Percentiles rank a stretch among this genome's conserved stretches.
Evolutionary conservation across 352 stramenopile species (phyloP).

Genomic region (Phytophthora fragariaefolia): DNA sequence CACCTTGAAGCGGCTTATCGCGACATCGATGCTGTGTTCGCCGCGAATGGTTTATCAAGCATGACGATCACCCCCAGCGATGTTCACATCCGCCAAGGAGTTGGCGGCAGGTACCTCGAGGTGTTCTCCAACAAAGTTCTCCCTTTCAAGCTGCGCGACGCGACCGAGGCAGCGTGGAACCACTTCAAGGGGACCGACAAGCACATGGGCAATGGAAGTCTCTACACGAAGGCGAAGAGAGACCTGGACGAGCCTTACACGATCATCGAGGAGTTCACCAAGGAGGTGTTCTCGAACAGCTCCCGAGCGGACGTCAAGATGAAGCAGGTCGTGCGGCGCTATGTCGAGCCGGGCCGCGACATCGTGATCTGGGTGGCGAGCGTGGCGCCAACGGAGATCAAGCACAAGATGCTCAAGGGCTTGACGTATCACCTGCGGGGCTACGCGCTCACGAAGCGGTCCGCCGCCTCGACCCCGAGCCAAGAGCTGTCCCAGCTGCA

Average conservation of each 20-base stretch:
- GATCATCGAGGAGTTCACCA: slow-evolving; percentile 58
- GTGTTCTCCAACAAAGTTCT: slow-evolving; percentile 34
- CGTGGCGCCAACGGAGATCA: slow-evolving; percentile 62
- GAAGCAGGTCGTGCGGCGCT: slow-evolving; percentile 62
- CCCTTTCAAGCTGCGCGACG: slow-evolving; percentile 22
- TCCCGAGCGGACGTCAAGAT: slow-evolving; percentile 55
- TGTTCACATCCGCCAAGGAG: slow-evolving; percentile 24
- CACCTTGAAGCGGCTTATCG: slow-evolving; percentile 25
- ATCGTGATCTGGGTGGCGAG: slow-evolving; percentile 68
- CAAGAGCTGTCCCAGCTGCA: slow-evolving; percentile 53
- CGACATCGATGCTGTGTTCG: slow-evolving; percentile 32
- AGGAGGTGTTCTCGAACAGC: slow-evolving; percentile 59
- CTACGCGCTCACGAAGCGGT: slow-evolving; percentile 60
- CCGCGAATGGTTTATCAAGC: slow-evolving; percentile 26
- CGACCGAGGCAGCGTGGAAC: slow-evolving; percentile 26
- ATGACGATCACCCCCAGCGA: slow-evolving; percentile 32
- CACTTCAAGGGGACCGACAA: slow-evolving; percentile 43
- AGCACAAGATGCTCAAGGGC: slow-evolving; percentile 41
- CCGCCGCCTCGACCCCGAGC: slow-evolving; percentile 24
- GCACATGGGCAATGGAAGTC: slow-evolving; percentile 26
- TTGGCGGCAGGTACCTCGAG: slow-evolving; percentile 30
- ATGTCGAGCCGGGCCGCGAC: slow-evolving; percentile 59
- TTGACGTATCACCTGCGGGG: slow-evolving; percentile 54
- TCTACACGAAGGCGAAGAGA: slow-evolving; percentile 1
- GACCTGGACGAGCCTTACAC: slow-evolving; percentile 50